Conservation (phyloP, 768 basidiomycete species). For the Naganishia randhawae region DNA sequence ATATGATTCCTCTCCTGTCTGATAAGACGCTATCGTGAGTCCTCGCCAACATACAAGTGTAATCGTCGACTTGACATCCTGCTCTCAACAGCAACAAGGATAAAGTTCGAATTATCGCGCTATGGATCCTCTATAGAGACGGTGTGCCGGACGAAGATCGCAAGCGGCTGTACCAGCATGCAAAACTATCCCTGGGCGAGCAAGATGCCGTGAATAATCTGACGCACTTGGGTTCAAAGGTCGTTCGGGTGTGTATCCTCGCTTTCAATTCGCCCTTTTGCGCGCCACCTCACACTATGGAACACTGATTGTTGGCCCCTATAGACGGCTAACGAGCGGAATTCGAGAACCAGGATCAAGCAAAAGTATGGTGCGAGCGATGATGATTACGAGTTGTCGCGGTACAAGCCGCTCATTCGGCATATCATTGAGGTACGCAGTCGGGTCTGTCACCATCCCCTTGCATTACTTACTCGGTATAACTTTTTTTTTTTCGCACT, state of each 20-base stretch:
- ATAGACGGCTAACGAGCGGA: conserved; percentile 70
- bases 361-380: conserved; percentile 62
- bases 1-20: conserved; percentile 96
- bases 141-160: conserved; percentile 99
- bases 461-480: not conserved
- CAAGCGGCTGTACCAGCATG: conserved; percentile 89
- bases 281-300: not conserved
- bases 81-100: conserved; percentile 63
- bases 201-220: conserved; percentile 91
- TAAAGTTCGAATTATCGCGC: conserved; percentile 92
- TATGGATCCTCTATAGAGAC: conserved; percentile 90
- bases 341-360: conserved; percentile 75
- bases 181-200: conserved; percentile 75
- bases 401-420: conserved; percentile 79
- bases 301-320: not conserved
- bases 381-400: conserved; percentile 95
- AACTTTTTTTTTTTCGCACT: conserved; percentile 3
- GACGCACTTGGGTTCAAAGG: conserved; percentile 72
- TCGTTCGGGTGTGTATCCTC: conserved; percentile 67
- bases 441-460: not conserved
- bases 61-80: not conserved
- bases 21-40: conserved; percentile 75
- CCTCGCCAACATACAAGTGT: not conserved
- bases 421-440: conserved; percentile 72
- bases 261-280: no score